These are phyloP conservation scores for Psilocybe sp. DNA, from an alignment of 768 basidiomycete species.

Conservation along the genomic window DNA sequence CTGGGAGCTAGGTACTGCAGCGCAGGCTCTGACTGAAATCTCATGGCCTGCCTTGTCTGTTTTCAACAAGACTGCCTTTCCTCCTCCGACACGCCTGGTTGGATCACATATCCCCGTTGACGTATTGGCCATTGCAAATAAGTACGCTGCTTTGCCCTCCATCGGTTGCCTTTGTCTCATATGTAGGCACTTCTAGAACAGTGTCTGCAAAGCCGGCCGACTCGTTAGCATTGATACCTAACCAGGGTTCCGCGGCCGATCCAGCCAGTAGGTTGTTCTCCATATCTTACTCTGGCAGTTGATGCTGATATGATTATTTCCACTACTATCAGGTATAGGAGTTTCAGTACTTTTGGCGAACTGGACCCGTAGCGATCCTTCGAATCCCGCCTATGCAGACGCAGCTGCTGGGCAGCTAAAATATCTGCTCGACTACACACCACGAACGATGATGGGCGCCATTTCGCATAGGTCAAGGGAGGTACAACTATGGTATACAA, in stretches of 20 bases:
- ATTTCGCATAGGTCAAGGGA: slow-evolving; percentile 55
- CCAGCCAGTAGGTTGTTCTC: slow-evolving; percentile 50
- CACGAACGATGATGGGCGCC: slow-evolving; percentile 47
- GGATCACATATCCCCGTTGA: slow-evolving; percentile 30
- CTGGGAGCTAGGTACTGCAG: slow-evolving; percentile 60
- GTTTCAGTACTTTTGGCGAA: slow-evolving; percentile 50
- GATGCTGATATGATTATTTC: slow-evolving; percentile 1
- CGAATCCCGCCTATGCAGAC: slow-evolving; percentile 30
- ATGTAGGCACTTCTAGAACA: slow-evolving; percentile 22
- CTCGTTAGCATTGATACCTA: slow-evolving; percentile 38
- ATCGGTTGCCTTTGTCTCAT: not conserved
- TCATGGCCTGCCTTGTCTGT: slow-evolving; percentile 48
- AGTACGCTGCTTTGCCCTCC: slow-evolving; percentile 24
- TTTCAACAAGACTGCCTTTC: slow-evolving; percentile 39
- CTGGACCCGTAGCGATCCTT: slow-evolving; percentile 40
- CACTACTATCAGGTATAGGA: slow-evolving; percentile 39
- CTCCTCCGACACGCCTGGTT: slow-evolving; percentile 33
- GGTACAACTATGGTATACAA: slow-evolving; percentile 52
- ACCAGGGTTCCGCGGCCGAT: slow-evolving; percentile 55
- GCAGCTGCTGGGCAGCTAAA: slow-evolving; percentile 46
- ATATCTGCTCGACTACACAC: slow-evolving; percentile 43
- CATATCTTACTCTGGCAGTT: not conserved
- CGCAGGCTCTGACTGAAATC: slow-evolving; percentile 55
- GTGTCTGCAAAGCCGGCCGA: slow-evolving; percentile 33
- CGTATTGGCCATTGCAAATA: slow-evolving; percentile 38